Base-by-base conservation (phyloP, 2,329 filamentous ascomycete genomes). In the Penicillium aurantiogriseum region DNA sequence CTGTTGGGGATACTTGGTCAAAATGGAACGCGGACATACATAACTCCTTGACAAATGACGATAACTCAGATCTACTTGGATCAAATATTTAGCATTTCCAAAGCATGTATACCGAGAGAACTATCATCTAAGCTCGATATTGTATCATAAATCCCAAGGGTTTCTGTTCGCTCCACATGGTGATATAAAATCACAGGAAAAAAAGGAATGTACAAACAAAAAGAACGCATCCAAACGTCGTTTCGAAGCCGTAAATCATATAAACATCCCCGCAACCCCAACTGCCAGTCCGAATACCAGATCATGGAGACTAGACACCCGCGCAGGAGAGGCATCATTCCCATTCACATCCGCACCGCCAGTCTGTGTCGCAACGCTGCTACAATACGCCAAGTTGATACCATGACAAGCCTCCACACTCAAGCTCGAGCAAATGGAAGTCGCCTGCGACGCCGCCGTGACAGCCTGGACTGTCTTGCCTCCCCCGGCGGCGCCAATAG, bases 371-470 rank as follows among this genome's bases (percentile, higher is more conserved):
- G 52, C 59, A 43, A 63, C 59, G 3, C 69, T 65, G 31, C 67
- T 68, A 63, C 81, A 83, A 35, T 81, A 79, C 10, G 69, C 74
- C 35, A 80, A 71, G 50, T 78, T 74, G 39, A 83, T 66, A 31
- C 77, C 79, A 61, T 79, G 80, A 60, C 81, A 83, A 15, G 79
- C 81, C 45, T 73, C 56, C 21, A 64, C 60, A 59, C 80, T 82
- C 49, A 80, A 63, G 59, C 75, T 80, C 17, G 75, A 77, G 59
- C 79, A 81, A 19, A 79, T 77, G 15, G 76, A 76, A 38, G 71
- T 72, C 17, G 74, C 77, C 40, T 73, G 66, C 6, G 71, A 69
- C 11, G 78, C 73, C 11, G 77, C 73, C 3, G 77, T 77, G 13
- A 72, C 70, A 23, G 76, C 78, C 47, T 71, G 64, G 10, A 82